These are phyloP conservation scores for Alternaria consortialis DNA, from an alignment of 2,329 filamentous ascomycete genomes.

Conservation along the genomic window DNA sequence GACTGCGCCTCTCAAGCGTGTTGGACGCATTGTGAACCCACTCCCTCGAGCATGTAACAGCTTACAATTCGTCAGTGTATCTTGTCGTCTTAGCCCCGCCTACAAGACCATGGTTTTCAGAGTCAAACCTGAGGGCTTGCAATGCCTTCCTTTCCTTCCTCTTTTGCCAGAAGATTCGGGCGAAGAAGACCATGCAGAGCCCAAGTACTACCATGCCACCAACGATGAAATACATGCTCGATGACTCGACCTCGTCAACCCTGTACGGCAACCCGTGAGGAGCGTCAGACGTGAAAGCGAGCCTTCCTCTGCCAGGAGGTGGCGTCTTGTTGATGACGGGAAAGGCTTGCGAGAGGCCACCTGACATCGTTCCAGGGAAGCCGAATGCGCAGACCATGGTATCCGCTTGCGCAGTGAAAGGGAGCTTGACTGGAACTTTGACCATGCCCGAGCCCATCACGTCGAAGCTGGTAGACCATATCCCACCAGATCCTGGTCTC, in stretches of 20 bases:
- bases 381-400: slow-evolving; percentile 2
- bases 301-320: neutral
- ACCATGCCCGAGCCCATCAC: slow-evolving; percentile 1
- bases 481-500: neutral
- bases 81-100: neutral
- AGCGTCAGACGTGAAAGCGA: neutral
- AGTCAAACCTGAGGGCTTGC: neutral
- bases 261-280: neutral
- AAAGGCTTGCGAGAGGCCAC: neutral
- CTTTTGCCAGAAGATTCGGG: neutral
- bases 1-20: neutral
- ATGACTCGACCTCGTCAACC: neutral
- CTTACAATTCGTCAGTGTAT: neutral
- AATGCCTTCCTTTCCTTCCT: neutral
- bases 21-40: neutral
- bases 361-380: neutral
- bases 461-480: neutral
- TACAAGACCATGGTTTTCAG: neutral
- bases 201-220: neutral
- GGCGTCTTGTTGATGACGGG: slow-evolving; percentile 1
- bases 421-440: neutral
- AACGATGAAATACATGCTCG: neutral
- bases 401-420: neutral
- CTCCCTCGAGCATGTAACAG: neutral
- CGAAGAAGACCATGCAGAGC: neutral